Evolutionary conservation across 1,284 basidiomycete species (phyloP).

Genomic region (Marasmius sp.): DNA sequence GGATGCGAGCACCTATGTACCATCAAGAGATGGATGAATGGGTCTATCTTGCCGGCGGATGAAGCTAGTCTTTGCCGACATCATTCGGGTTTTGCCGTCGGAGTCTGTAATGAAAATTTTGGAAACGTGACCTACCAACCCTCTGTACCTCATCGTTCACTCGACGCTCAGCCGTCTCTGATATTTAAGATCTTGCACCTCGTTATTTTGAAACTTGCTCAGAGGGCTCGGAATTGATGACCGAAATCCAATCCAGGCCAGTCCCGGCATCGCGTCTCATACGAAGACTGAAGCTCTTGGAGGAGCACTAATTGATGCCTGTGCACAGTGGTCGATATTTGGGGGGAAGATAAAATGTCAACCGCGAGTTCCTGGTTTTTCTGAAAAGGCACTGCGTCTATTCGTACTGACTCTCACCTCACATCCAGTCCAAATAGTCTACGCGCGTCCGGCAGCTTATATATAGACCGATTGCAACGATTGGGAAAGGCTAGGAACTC

Average conservation of each 20-base stretch:
- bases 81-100: no score
- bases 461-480: conserved; percentile 50
- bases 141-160: no score
- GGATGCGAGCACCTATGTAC: no score
- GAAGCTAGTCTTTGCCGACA: no score
- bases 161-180: no score
- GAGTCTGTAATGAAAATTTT: no score
- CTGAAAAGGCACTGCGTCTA: background rate
- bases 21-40: no score
- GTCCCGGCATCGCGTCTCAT: conserved; percentile 42
- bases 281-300: conserved; percentile 41
- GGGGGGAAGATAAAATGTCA: conserved; percentile 60
- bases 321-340: conserved; percentile 47
- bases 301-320: conserved; percentile 37
- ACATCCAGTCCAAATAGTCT: conserved; percentile 43
- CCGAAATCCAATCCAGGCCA: conserved; percentile 33
- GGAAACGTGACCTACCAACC: no score
- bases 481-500: conserved; percentile 40
- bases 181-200: no score
- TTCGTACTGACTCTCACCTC: background rate
- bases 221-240: no score
- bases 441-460: conserved; percentile 46
- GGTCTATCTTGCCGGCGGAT: no score
- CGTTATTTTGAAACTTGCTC: no score
- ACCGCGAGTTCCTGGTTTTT: conserved; percentile 37